Conservation (phyloP, 257 asterid genomes). For the Salvia splendens region DNA sequence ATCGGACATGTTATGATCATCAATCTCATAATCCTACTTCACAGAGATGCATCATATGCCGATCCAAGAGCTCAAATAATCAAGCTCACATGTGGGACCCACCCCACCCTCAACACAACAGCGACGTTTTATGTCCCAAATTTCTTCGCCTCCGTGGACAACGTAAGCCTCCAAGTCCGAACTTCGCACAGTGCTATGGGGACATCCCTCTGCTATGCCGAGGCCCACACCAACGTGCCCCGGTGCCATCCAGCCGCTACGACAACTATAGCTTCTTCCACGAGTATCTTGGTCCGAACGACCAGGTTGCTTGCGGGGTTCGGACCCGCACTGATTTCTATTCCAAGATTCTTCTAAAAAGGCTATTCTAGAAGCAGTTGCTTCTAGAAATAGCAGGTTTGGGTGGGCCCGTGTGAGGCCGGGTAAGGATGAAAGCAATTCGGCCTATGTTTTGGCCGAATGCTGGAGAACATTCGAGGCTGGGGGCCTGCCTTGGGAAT, state of each 20-base stretch:
- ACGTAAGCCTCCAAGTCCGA: constrained; percentile 59
- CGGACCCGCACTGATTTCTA: constrained; percentile 34
- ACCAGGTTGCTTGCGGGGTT: constrained; percentile 54
- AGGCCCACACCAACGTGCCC: constrained; percentile 70
- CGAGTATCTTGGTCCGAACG: constrained; percentile 55
- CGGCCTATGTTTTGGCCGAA: constrained; percentile 58
- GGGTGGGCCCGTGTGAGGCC: constrained; percentile 28
- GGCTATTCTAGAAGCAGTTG: constrained; percentile 52
- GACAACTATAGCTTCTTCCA: constrained; percentile 63
- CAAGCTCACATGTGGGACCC: constrained; percentile 48
- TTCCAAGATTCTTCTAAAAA: constrained; percentile 39
- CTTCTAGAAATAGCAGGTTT: constrained; percentile 40
- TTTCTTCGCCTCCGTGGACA: constrained; percentile 69
- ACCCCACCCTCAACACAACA: constrained; percentile 50
- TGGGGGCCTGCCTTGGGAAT: constrained; percentile 55
- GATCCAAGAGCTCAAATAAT: constrained; percentile 65
- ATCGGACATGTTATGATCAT: too few relatives aligned
- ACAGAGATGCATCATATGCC: constrained; percentile 43
- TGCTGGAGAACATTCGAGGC: constrained; percentile 60
- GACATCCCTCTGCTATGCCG: constrained; percentile 79
- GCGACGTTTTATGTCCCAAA: constrained; percentile 54
- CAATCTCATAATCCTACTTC: constrained; percentile 32
- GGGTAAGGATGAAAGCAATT: constrained; percentile 28
- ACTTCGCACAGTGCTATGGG: constrained; percentile 75
- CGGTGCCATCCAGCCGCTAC: constrained; percentile 63